Evolutionary conservation across 2,329 filamentous ascomycete genomes (phyloP).

Genomic region (Orbilia javanica): DNA sequence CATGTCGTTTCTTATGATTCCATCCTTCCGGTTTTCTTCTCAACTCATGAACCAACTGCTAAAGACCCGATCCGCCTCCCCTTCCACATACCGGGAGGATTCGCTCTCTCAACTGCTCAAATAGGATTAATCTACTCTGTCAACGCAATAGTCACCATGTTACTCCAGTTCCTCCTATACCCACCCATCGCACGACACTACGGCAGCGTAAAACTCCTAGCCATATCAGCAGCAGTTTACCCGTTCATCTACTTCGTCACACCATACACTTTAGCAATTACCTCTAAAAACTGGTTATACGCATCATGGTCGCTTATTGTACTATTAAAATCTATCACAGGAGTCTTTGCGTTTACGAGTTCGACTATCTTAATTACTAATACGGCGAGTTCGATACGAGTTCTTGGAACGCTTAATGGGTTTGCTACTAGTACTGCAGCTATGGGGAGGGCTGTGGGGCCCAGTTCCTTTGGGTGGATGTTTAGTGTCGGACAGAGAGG

Average conservation of each 20-base stretch:
- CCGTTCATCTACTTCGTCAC: conserved; percentile 84
- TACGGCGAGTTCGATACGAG: conserved; percentile 78
- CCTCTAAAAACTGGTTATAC: conserved; percentile 69
- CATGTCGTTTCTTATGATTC: conserved; percentile 90
- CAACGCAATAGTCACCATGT: conserved; percentile 82
- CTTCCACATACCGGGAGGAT: conserved; percentile 79
- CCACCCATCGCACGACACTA: conserved; percentile 78
- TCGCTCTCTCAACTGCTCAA: conserved; percentile 77
- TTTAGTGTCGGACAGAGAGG: conserved; percentile 38
- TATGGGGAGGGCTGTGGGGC: conserved; percentile 82
- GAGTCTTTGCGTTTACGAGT: conserved; percentile 89
- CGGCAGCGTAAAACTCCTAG: conserved; percentile 81
- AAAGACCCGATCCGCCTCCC: conserved; percentile 69
- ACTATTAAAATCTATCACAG: conserved; percentile 78
- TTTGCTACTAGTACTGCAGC: conserved; percentile 86
- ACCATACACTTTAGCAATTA: conserved; percentile 77
- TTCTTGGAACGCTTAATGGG: conserved; percentile 90
- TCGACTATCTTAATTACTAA: conserved; percentile 92
- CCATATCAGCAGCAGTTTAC: conserved; percentile 75
- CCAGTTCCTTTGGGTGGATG: conserved; percentile 69
- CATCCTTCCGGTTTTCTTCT: conserved; percentile 87
- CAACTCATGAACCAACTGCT: conserved; percentile 74
- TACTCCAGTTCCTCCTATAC: conserved; percentile 89
- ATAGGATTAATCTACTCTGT: conserved; percentile 89
- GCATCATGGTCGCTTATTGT: conserved; percentile 76